Conservation (phyloP, 306 rosid species). For the Calophaca sinica region DNA sequence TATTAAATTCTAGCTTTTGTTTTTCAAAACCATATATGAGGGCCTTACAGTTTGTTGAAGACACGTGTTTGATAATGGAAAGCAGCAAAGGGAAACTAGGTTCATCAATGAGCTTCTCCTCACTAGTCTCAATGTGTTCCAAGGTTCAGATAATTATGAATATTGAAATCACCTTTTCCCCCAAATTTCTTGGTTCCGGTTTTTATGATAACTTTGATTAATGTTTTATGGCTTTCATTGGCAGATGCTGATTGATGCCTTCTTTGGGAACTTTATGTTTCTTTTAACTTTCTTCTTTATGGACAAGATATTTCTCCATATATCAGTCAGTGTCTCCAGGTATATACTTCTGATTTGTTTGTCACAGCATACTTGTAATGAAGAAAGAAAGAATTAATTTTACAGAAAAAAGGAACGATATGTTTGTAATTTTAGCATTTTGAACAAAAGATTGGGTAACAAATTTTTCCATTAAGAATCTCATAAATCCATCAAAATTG, state of each 20-base stretch:
- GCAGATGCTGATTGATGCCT: conserved; percentile 67
- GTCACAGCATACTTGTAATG: conserved; percentile 12
- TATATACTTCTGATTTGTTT: conserved; percentile 45
- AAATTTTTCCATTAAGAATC: conserved; percentile 24
- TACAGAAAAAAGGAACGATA: not conserved
- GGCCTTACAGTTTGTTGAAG: conserved; percentile 63
- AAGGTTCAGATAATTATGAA: conserved; percentile 59
- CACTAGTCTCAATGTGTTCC: conserved; percentile 62
- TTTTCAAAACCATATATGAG: conserved; percentile 33
- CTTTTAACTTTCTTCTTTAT: conserved; percentile 63
- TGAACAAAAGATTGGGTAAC: conserved; percentile 21
- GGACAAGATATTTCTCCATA: conserved; percentile 57
- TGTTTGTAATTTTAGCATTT: conserved; percentile 22
- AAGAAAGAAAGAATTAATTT: conserved; percentile 12
- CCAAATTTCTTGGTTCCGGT: conserved; percentile 39
- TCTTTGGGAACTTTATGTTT: conserved; percentile 74
- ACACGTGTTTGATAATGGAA: conserved; percentile 65
- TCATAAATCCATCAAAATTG: conserved; percentile 9
- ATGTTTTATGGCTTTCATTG: conserved; percentile 40
- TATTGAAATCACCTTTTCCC: conserved; percentile 15
- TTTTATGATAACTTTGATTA: conserved; percentile 40
- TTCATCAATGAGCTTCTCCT: conserved; percentile 57
- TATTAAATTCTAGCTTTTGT: conserved; percentile 32
- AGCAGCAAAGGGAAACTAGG: conserved; percentile 56
- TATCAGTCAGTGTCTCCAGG: conserved; percentile 59